Base-by-base conservation (phyloP, 2,329 filamentous ascomycete genomes). In the Colletotrichum euphorbiae region DNA sequence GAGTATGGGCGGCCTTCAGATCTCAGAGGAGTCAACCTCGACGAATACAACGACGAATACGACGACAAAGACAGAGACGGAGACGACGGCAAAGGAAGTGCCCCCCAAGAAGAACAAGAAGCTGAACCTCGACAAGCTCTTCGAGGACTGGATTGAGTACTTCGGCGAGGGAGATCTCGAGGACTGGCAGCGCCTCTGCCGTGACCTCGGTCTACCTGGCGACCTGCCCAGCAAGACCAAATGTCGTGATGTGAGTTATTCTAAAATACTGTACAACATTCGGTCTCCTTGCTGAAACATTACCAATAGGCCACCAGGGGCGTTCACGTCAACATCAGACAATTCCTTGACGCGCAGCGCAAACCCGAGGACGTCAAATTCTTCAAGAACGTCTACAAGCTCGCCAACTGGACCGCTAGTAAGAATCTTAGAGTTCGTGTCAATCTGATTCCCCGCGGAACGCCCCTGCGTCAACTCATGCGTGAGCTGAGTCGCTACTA, bases 311-410 rank as follows among this genome's bases (percentile, higher is more conserved):
- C 78, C 3, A 73, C 85, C 2, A 72, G 72, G n/a, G 70, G 54
- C 0, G 74, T 85, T 4, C 79, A 80, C 73, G 78, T 87, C 65
- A 87, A 87, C 66, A 86, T 87, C 42, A 69, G 68, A 31, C 84
- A 87, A 72, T 83, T 87, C 63, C 73, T 87, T 6, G 70, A 75
- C 0, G 79, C 78, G 9, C 61, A 79, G 24, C 62, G 72, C 6
- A 69, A 65, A 12, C 75, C 74, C 1, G 51, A 68, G 0, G 62
- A 54, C 0, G 76, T 82, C 3, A 68, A 15, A 1, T 74, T 73
- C 36, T 85, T 84, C 70, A 6, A 17, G 1, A 81, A 42, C 62
- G 64, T 76, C 19, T 2, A 6, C 0, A 71, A 73, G 3, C 79
- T 87, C 3, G 69, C 76, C 0, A 4, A 56, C 0, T 83, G 83